Base-by-base conservation (phyloP, 768 basidiomycete species). In the Ramaria sp. region DNA sequence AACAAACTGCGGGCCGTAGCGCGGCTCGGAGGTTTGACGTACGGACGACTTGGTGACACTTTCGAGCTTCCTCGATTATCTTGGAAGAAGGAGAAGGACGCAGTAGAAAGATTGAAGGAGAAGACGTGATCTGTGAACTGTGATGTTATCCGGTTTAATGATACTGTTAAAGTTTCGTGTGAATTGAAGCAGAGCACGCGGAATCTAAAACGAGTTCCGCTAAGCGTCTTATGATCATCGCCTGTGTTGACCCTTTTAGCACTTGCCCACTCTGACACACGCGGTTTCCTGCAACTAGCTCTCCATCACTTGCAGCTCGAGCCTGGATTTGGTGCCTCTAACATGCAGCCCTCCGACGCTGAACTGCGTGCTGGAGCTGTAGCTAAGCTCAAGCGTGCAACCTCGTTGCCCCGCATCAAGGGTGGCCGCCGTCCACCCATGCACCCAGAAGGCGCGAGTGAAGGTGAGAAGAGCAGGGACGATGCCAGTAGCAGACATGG, bases 321-420 rank as follows among this genome's bases (percentile, higher is more conserved):
- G 22, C 47, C 49, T 42, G 36, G 43, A 32, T 36, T 30, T 36
- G 20, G 48, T 37, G 30, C 28, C 34, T 37, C 34, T 15, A 28
- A 32, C 48, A 71, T 70, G 70, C 69, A 77, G 60, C 64, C 63
- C 52, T 60, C 73, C 43, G 37, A 56, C 48, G 78, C 79, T 25
- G 86, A 93, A 66, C 85, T 92, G 68, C 83, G 93, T 57, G 88
- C 89, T 64, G 78, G 81, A 52, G 88, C 91, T 10, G 85, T 95
- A 45, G 89, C 89, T 43, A 92, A 84, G 70, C 79, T 96, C 59
- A 92, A 87, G 70, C 82, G 93, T 61, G 92, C 93, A 41, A 88
- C 91, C 52, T 94, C 91, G 15, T 69, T 95, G 27, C 93, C 92
- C 36, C 77, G 92, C 58, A 88, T 88, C 83, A 91, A 91, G 66